phyloP scores from a whole-genome alignment of 2,329 filamentous ascomycete species.

The Pseudogymnoascus sp. region DNA sequence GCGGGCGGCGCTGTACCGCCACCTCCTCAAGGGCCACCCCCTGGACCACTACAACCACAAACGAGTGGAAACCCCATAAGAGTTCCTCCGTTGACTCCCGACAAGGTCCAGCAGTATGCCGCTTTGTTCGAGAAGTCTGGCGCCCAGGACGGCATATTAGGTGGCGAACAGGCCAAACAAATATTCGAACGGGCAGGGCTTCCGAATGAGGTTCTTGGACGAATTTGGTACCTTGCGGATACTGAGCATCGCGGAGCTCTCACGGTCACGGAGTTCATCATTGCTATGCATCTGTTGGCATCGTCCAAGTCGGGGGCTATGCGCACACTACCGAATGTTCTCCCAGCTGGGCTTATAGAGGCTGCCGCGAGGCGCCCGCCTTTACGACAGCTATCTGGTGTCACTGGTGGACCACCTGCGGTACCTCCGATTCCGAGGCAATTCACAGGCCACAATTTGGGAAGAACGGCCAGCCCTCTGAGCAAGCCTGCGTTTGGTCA shows the following conservation, averaged over 20 bases:
- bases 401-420: slow-evolving; percentile 35
- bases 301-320: slow-evolving; percentile 81
- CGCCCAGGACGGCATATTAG: slow-evolving; percentile 65
- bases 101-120: slow-evolving; percentile 84
- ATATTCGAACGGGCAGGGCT: slow-evolving; percentile 92
- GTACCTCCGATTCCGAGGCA: slow-evolving; percentile 66
- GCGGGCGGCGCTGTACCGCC: slow-evolving; percentile 34
- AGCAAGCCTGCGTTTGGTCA: slow-evolving; percentile 39
- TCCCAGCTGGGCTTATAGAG: slow-evolving; percentile 83
- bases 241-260: slow-evolving; percentile 85
- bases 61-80: slow-evolving; percentile 63
- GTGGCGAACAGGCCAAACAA: slow-evolving; percentile 78
- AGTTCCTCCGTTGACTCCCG: slow-evolving; percentile 78
- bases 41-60: slow-evolving; percentile 42
- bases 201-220: slow-evolving; percentile 82
- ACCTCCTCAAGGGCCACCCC: slow-evolving; percentile 37
- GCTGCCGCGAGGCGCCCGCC: slow-evolving; percentile 66
- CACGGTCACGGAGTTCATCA: slow-evolving; percentile 85
- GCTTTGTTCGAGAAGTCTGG: slow-evolving; percentile 85
- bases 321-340: slow-evolving; percentile 65
- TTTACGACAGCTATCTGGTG: slow-evolving; percentile 31
- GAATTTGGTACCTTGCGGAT: slow-evolving; percentile 92
- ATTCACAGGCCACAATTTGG: slow-evolving; percentile 56
- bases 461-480: slow-evolving; percentile 51
- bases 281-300: slow-evolving; percentile 94